phyloP scores from a whole-genome alignment of 345 rosid genomes.

The Hevea brasiliensis region DNA sequence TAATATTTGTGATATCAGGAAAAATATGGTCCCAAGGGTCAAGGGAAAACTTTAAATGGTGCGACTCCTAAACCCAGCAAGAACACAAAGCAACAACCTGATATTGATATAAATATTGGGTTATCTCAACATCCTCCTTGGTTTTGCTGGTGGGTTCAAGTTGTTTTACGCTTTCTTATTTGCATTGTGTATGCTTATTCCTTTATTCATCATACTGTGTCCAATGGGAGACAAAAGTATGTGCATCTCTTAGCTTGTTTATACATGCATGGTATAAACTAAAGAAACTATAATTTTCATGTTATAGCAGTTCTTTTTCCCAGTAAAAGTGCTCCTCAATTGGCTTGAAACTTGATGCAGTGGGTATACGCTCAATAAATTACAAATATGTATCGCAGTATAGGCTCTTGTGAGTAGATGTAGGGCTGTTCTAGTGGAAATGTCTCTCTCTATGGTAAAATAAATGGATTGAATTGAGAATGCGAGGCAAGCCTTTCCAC shows the following conservation, averaged over 20 bases:
- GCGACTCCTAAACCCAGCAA: slow-evolving; percentile 61
- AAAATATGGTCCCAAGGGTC: slow-evolving; percentile 92
- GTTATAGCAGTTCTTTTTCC: neutral
- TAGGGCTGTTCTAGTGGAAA: neutral
- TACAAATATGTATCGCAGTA: neutral
- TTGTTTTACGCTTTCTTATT: neutral
- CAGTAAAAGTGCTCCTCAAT: neutral
- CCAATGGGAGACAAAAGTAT: neutral
- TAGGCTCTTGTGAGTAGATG: neutral
- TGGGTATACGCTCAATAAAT: neutral
- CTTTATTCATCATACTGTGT: neutral
- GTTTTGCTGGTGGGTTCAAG: slow-evolving; percentile 71
- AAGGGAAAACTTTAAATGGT: slow-evolving; percentile 47
- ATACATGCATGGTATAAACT: neutral
- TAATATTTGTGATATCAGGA: slow-evolving; percentile 52
- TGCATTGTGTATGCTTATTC: neutral
- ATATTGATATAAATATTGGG: slow-evolving; percentile 69
- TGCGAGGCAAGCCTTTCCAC: neutral
- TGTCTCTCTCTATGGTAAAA: neutral
- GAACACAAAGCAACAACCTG: slow-evolving; percentile 56
- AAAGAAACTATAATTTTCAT: neutral
- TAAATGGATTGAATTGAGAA: neutral
- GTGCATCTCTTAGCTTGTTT: too few relatives aligned
- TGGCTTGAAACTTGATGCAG: neutral
- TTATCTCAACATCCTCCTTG: slow-evolving; percentile 81